Conservation (phyloP, 192 early-diverging fungal species). For the Umbelopsis vinacea region DNA sequence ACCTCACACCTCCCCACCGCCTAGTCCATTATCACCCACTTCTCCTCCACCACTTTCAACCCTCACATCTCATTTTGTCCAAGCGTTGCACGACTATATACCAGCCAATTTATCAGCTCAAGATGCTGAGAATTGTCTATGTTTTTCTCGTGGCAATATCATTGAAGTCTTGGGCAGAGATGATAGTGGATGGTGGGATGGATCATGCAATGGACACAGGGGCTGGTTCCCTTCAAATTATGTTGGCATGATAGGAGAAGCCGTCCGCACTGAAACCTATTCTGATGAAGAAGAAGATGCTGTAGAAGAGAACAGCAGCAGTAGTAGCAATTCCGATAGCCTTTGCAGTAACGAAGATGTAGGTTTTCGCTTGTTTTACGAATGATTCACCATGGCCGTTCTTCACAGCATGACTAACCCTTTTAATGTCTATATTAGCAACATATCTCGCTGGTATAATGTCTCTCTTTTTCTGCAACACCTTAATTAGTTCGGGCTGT, state of each 20-base stretch:
- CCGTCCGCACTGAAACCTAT: constrained; percentile 26
- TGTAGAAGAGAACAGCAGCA: constrained; percentile 16
- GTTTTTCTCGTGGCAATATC: constrained; percentile 84
- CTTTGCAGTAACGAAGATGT: constrained; percentile 11
- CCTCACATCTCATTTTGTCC: constrained; percentile 40
- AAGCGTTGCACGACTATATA: constrained; percentile 88
- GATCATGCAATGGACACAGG: constrained; percentile 71
- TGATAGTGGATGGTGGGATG: constrained; percentile 98
- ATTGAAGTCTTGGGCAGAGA: constrained; percentile 92
- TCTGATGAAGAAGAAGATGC: constrained; percentile 43
- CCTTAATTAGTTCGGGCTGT: constrained; percentile 17
- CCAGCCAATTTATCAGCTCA: constrained; percentile 66
- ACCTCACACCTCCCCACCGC: constrained; percentile 18
- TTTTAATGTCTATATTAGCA: not conserved
- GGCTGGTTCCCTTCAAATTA: constrained; percentile 95
- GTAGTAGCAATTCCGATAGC: constrained; percentile 3
- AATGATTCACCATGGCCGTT: not conserved
- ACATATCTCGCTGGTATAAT: constrained; percentile 12
- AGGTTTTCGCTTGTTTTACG: not conserved
- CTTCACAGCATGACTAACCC: not conserved
- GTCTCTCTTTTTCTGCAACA: constrained; percentile 4
- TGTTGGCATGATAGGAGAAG: constrained; percentile 65
- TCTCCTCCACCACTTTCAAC: constrained; percentile 22
- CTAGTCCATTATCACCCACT: constrained; percentile 28
- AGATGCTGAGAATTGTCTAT: constrained; percentile 55